Base-by-base conservation (phyloP, 805 yeast species). In the Clavispora fructus region DNA sequence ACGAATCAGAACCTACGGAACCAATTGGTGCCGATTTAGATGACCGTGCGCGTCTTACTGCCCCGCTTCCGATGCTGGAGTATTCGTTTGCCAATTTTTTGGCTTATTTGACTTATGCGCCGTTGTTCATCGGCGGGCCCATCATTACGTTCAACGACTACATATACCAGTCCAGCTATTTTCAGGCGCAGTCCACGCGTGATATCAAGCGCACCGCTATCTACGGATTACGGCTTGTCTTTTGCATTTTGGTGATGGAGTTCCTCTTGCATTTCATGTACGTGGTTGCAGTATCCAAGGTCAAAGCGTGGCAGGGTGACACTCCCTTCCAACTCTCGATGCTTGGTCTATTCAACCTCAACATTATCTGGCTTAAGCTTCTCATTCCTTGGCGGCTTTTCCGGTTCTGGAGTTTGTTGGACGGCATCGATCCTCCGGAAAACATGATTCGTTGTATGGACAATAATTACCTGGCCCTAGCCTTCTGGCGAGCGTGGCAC, bases 401-500 rank as follows among this genome's bases (percentile, higher is more conserved):
- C 69, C 73, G 99, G 51, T 73, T 92, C 54, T 94, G 99, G 99
- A 78, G 94, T 7, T 68, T 94, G 47, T 54, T 87, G n/a, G 99
- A 94, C 64, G 87, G 87, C 0, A 88, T 92, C 43, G 98, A 94
- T 59, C 87, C 98, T 0, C 98, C 99, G 2, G 99, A 94, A 62
- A 94, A 94, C 60, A 94, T 94, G 98, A 82, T 94, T 46, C 74
- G 99, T 48, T 91, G 98, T 62, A 88, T 94, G 81, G 87, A 89
- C 62, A 89, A 94, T 65, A 94, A 94, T 66, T 94, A 83, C 64
- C 85, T 95, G 30, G 94, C 97, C 0, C 65, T 88, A 50, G 89
- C 94, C n/a, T 94, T 94, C 63, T 94, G 99, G 99, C 78, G 98
- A 61, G 95, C 96, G 4, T 94, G 99, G 99, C 99, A 94, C 66